phyloP scores from a whole-genome alignment of 768 basidiomycete genomes.

The Scleroderma bovista region DNA sequence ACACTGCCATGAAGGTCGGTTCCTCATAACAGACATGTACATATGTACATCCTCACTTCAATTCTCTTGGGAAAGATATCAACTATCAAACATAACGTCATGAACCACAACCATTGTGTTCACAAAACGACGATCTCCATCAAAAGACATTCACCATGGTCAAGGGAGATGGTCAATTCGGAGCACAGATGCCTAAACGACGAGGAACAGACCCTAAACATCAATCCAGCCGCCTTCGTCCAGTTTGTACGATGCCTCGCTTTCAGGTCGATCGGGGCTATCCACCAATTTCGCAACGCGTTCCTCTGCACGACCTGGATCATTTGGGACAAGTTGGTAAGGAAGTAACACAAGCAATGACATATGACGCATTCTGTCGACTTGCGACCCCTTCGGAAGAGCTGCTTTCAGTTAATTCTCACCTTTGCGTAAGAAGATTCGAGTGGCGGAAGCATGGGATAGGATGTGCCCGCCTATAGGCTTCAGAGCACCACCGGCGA shows the following conservation, averaged over 20 bases:
- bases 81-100: too few relatives aligned
- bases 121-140: too few relatives aligned
- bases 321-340: background rate
- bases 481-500: constrained; percentile 88
- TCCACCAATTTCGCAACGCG: constrained; percentile 88
- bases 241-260: constrained; percentile 86
- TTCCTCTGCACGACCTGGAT: constrained; percentile 81
- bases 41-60: too few relatives aligned
- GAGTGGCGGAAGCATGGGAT: constrained; percentile 82
- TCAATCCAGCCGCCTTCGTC: constrained; percentile 91
- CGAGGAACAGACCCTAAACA: constrained; percentile 35
- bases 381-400: background rate
- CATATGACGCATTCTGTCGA: background rate
- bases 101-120: too few relatives aligned
- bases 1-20: too few relatives aligned
- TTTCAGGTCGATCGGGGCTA: constrained; percentile 84
- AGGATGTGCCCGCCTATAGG: constrained; percentile 88
- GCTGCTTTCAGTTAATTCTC: constrained; percentile 4
- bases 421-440: constrained; percentile 88
- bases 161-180: background rate
- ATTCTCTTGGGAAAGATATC: too few relatives aligned
- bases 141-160: too few relatives aligned
- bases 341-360: background rate
- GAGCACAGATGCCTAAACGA: too few relatives aligned
- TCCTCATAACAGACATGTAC: too few relatives aligned